These are phyloP conservation scores for Carex littledalei DNA, from an alignment of 176 grass and related monocot genomes.

Conservation along the genomic window DNA sequence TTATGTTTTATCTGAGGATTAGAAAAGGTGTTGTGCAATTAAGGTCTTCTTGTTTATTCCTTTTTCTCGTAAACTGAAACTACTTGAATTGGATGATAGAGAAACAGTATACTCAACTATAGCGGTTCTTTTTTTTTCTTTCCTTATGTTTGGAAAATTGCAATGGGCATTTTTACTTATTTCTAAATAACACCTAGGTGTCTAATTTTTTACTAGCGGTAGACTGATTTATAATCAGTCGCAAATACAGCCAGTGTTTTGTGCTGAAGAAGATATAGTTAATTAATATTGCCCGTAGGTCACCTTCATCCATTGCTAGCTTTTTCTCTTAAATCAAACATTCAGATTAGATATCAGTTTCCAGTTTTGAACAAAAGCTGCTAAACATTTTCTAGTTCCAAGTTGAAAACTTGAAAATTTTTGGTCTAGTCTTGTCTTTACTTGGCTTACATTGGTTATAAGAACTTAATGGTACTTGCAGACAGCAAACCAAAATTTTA, in stretches of 20 bases:
- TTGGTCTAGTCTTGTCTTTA: neutral
- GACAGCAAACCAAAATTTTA: neutral
- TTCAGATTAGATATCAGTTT: neutral
- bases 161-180: neutral
- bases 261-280: neutral
- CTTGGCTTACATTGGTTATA: neutral
- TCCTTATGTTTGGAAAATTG: neutral
- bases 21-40: neutral
- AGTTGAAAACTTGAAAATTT: neutral
- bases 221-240: neutral
- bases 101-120: neutral
- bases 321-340: neutral
- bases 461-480: neutral
- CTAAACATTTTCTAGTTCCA: neutral
- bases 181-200: neutral
- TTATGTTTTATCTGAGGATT: neutral
- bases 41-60: neutral
- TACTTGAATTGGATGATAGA: neutral
- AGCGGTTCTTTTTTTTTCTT: no score
- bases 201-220: neutral
- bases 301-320: neutral
- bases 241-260: neutral
- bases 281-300: neutral
- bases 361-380: neutral
- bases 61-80: neutral